These are phyloP conservation scores for Floccularia luteovirens DNA, from an alignment of 768 basidiomycete genomes.

Conservation along the genomic window DNA sequence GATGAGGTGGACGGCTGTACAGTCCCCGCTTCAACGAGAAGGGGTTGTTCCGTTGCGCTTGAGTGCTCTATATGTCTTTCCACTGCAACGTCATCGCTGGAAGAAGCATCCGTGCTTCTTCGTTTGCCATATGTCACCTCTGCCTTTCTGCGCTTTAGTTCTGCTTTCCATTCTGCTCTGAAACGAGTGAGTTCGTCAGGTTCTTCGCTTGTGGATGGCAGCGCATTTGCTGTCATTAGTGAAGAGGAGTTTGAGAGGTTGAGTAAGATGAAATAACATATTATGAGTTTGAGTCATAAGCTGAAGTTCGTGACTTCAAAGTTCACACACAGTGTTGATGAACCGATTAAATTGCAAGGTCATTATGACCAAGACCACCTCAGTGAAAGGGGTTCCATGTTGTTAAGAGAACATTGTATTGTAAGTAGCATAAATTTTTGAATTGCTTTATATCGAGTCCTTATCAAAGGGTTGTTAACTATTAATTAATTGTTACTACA, in stretches of 20 bases:
- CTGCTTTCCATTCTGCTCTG: conserved; percentile 67
- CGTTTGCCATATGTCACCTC: conserved; percentile 2
- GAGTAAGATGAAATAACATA: too few species aligned
- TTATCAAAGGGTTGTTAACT: too few species aligned
- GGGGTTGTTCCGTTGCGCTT: background rate
- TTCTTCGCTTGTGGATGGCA: conserved; percentile 27
- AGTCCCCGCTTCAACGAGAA: background rate
- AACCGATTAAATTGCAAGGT: too few species aligned
- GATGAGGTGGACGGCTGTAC: background rate
- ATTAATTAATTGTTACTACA: conserved; percentile 2
- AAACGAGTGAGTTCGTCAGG: conserved; percentile 60
- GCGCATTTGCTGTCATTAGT: conserved; percentile 2
- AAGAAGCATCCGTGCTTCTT: background rate
- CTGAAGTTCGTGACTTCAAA: too few species aligned
- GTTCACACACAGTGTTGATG: too few species aligned
- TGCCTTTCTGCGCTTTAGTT: conserved; percentile 39
- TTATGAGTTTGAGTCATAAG: too few species aligned
- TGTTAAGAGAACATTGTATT: too few species aligned
- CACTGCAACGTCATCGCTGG: background rate
- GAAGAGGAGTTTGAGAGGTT: too few species aligned
- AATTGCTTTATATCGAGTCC: too few species aligned
- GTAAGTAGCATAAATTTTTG: too few species aligned
- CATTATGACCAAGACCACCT: too few species aligned
- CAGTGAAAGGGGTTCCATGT: too few species aligned
- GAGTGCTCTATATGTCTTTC: background rate